Base-by-base conservation (phyloP, 257 asterid genomes). In the Plantago major region DNA sequence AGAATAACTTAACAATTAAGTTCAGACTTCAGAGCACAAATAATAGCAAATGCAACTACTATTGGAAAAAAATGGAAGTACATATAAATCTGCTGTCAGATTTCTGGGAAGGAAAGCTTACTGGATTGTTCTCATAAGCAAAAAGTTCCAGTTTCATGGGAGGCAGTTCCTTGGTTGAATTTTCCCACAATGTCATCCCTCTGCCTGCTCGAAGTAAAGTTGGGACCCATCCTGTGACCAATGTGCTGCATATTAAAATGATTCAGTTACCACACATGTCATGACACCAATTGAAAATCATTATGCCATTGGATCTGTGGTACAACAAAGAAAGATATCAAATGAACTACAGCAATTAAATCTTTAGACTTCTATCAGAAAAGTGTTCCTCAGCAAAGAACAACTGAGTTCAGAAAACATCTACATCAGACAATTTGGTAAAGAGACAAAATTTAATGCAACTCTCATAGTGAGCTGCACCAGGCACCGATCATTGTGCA, bases 181-280 rank as follows among this genome's bases (percentile, higher is more conserved):
- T 78, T 38, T 73, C 75, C 94, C 96, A 88, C 46, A 82, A 70
- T 55, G 94, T 74, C 96, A 88, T 82, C 74, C 94, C 96, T 66
- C 89, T 81, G 73, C 96, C 96, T 37, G 89, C 91, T 76, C 94
- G 84, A 45, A 88, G 85, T 71, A 88, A 71, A 57, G 96, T 88
- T n/a, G 96, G 96, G 70, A 88, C 71, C 96, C 96, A 88, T 59
- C 96, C 94, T 6, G 96, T 81, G 66, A 85, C 43, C 62, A 83
- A 46, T 12, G 94, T 88, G 81, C 94, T 88, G 87, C 76, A 75
- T 50, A 58, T 48, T 28, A 68, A 63, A 68, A 72, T 28, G 11
- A 58, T 46, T 53, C 48, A 58, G 46, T 22, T 40, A 53, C 28
- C 33, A 16, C 46, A 6, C 3, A 33, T 11, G 10, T 37, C 50